A percentile compares a stretch with the other conserved stretches of the same genome.
These are phyloP conservation scores for Boechera stricta DNA, from an alignment of 345 rosid genomes.

Conservation along the genomic window DNA sequence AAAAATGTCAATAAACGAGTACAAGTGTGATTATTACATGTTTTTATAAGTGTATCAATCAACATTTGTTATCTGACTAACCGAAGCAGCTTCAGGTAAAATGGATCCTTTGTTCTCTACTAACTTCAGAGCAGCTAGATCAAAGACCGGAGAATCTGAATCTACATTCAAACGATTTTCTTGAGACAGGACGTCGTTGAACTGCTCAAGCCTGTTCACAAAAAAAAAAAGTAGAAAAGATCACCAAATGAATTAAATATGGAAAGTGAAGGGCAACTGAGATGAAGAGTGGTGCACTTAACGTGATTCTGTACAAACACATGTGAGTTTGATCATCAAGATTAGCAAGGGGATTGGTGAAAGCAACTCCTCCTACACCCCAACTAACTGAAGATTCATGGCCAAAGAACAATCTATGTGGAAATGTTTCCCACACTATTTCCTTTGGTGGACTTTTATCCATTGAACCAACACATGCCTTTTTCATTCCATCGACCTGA, in stretches of 20 bases:
- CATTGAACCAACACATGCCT: conserved; percentile 68
- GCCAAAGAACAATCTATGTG: conserved; percentile 87
- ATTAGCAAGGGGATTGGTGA: conserved; percentile 63
- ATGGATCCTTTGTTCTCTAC: conserved; percentile 52
- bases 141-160: conserved; percentile 56
- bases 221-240: conserved; percentile 27
- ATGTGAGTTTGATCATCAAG: conserved; percentile 53
- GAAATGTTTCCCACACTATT: conserved; percentile 68
- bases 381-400: conserved; percentile 60
- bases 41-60: conserved; percentile 8
- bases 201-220: conserved; percentile 82
- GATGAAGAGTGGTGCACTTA: conserved; percentile 37
- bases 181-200: conserved; percentile 82
- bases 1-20: conserved; percentile 4
- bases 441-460: conserved; percentile 79
- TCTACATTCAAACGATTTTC: conserved; percentile 57
- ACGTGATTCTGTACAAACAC: conserved; percentile 87
- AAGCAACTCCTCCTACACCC: conserved; percentile 96
- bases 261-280: neutral
- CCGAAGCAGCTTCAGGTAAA: conserved; percentile 52
- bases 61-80: conserved; percentile 29
- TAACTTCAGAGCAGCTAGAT: conserved; percentile 54
- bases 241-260: conserved; percentile 3
- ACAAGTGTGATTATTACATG: conserved; percentile 8
- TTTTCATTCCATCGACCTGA: conserved; percentile 78